These are phyloP conservation scores for Volvox reticuliferus DNA, from an alignment of 139 green algal species.

Conservation along the genomic window DNA sequence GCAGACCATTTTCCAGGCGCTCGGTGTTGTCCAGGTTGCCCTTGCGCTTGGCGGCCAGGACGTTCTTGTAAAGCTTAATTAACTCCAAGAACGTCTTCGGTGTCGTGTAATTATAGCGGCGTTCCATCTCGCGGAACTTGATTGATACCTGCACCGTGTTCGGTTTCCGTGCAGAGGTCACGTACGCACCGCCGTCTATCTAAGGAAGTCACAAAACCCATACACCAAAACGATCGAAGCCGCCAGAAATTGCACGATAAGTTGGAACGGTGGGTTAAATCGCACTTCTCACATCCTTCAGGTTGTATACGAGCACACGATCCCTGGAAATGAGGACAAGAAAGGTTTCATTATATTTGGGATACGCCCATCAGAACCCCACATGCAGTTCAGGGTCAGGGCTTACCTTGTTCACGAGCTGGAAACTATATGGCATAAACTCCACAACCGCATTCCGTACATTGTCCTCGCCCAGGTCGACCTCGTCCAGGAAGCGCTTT, in stretches of 20 bases:
- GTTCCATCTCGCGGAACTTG: constrained; percentile 79
- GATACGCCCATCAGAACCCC: too few relatives aligned
- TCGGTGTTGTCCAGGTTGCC: constrained; percentile 71
- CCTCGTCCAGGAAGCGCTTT: constrained; percentile 88
- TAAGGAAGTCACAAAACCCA: too few relatives aligned
- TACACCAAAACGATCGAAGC: too few relatives aligned
- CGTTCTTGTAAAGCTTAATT: constrained; percentile 92
- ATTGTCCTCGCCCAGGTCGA: constrained; percentile 74
- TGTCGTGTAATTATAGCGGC: constrained; percentile 90
- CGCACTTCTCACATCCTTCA: too few relatives aligned
- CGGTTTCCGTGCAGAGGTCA: too few relatives aligned
- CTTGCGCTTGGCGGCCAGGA: constrained; percentile 79
- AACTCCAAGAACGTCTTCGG: constrained; percentile 94
- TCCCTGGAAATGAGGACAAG: too few relatives aligned
- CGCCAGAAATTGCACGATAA: too few relatives aligned
- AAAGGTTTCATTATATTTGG: too few relatives aligned
- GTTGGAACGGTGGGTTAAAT: too few relatives aligned
- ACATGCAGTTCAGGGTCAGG: too few relatives aligned
- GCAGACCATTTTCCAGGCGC: constrained; percentile 84
- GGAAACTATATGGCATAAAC: constrained; percentile 92
- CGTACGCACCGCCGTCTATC: too few relatives aligned
- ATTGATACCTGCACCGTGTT: constrained; percentile 55
- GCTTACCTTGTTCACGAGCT: constrained; percentile 76
- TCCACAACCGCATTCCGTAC: constrained; percentile 81
- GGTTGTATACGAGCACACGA: too few relatives aligned